A percentile compares a stretch with the other conserved stretches of the same genome.
These are phyloP conservation scores for Phaeolepiota aurea DNA, from an alignment of 768 basidiomycete species.

Conservation along the genomic window DNA sequence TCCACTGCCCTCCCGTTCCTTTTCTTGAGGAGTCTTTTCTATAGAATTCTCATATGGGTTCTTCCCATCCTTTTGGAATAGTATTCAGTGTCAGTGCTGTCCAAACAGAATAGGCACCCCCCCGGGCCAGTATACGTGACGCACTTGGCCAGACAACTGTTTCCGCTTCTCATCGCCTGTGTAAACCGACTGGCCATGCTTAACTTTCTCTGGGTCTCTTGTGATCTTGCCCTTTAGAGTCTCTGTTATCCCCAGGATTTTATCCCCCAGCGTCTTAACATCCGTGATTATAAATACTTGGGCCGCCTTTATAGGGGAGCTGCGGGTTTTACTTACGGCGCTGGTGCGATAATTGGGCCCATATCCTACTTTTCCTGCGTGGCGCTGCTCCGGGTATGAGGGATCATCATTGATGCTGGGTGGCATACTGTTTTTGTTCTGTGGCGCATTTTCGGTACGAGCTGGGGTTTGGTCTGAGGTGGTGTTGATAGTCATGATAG, in stretches of 20 bases:
- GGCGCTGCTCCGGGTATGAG: slow-evolving; percentile 31
- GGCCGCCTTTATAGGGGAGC: no score
- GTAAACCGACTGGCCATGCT: slow-evolving; percentile 15
- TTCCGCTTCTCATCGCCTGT: slow-evolving; percentile 17
- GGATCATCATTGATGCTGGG: no score
- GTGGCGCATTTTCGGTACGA: no score
- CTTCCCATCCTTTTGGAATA: slow-evolving; percentile 11
- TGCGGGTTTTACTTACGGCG: slow-evolving; percentile 28
- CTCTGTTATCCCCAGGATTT: slow-evolving; percentile 16
- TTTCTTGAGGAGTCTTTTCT: slow-evolving; percentile 3
- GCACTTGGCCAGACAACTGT: slow-evolving; percentile 16
- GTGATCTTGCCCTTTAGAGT: slow-evolving; percentile 19
- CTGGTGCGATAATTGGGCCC: slow-evolving; percentile 29
- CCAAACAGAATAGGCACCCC: no score
- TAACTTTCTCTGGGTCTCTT: slow-evolving; percentile 14
- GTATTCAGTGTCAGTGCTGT: not conserved
- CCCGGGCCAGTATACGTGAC: not conserved
- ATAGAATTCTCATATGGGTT: slow-evolving; percentile 15
- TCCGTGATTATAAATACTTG: not conserved
- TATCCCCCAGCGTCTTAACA: slow-evolving; percentile 17
- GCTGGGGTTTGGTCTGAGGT: no score
- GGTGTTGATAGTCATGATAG: no score
- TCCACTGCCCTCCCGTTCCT: not conserved
- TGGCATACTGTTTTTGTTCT: no score
- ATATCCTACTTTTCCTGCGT: slow-evolving; percentile 34